Evolutionary conservation across 345 rosid genomes (phyloP), one percentile per base, ranked within the genome.

Genomic region (Iberis pinnata): DNA sequence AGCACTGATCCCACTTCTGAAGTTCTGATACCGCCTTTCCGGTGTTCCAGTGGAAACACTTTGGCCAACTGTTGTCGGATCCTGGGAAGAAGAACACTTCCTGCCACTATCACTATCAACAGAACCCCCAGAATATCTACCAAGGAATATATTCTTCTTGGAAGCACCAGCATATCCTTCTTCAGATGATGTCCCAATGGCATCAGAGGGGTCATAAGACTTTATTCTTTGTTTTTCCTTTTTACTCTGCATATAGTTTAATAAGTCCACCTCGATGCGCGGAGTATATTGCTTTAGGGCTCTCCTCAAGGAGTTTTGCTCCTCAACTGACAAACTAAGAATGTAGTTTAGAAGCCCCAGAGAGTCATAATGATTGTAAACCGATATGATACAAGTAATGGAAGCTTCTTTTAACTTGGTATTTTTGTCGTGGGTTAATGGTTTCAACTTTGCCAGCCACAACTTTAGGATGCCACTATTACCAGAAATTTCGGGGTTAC

Each of bases 251-350:
- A 92, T 64, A 72, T 74, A 88, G 81, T 88, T 92, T 78, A 92
- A 76, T 16, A 92, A 76, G 69, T 92, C 98, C 74, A 92, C 98
- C 67, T 92, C 98, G 61, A 92, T 88, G 31, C 95, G 95, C 60
- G 98, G 98, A 57, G 97, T 88, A 58, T 81, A 75, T 64, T 85
- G 97, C 63, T 88, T 92, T 46, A 92, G 88, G 29, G 94, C 73
- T 48, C 98, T 84, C 71, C 97, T 81, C 78, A 88, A 74, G 55
- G 86, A 81, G 75, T 85, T 92, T 65, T 92, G 98, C 65, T 92
- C 95, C 73, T 92, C 98, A 66, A 92, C 89, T 25, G 97, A 83
- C 68, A 92, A 72, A 78, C 87, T 81, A 63, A 88, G 89, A 67
- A 92, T 88, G 65, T 81, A 92, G 76, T 83, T 85, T 63, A 92